Conservation (phyloP, 176 grass and related monocot species). For the Cocos nucifera region DNA sequence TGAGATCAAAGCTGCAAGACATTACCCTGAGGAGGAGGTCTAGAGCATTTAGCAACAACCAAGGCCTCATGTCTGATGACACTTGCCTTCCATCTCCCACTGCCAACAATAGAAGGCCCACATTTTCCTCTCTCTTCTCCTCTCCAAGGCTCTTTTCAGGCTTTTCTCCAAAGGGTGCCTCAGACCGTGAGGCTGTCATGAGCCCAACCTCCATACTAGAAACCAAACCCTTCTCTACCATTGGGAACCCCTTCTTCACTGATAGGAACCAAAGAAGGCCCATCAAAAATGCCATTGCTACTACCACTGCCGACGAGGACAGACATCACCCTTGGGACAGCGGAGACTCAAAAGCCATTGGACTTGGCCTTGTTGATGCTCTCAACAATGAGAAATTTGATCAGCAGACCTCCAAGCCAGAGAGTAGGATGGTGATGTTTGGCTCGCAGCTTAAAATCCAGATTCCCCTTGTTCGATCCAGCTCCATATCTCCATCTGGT, state of each 20-base stretch:
- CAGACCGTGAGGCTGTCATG: constrained; percentile 20
- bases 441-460: constrained; percentile 16
- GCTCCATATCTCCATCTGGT: neutral
- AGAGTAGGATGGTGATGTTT: constrained; percentile 5
- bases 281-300: constrained; percentile 15
- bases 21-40: constrained; percentile 44
- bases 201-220: constrained; percentile 34
- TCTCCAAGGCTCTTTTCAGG: constrained; percentile 27
- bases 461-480: constrained; percentile 19
- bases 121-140: constrained; percentile 9
- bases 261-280: no score
- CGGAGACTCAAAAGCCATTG: constrained; percentile 1
- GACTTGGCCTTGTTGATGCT: constrained; percentile 37
- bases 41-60: constrained; percentile 23
- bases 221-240: no score
- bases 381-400: constrained; percentile 25
- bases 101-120: no score
- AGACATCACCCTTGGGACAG: constrained; percentile 34
- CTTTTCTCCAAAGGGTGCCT: constrained; percentile 21
- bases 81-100: no score
- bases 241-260: no score
- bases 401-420: no score
- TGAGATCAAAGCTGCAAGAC: constrained; percentile 51
- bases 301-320: neutral
- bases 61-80: constrained; percentile 6